Evolutionary conservation across 495 filamentous ascomycete species (phyloP), one percentile per base, ranked within the genome.

Genomic region (Hyaloscypha variabilis): DNA sequence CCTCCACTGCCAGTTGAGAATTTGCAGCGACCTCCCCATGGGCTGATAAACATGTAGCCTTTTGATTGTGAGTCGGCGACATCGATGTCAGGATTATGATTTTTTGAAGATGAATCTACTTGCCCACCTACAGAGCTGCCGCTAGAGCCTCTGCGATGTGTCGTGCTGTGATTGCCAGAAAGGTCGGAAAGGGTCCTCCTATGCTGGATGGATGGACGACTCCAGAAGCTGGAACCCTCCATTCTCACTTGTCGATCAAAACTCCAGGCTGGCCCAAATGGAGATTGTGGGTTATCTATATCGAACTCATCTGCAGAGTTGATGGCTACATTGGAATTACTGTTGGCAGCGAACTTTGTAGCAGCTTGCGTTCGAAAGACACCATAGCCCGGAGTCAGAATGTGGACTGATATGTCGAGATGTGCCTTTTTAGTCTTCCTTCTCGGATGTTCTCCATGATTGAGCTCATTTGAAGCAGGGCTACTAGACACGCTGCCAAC

Each of bases 21-120:
- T 59, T 93, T 90, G 77, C 93, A 97, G 28, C 80, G 82, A 21
- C 92, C 91, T 60, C 91, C 83, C 93, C 93, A 97, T 0, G 93
- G 93, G n/a, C 88, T 92, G 46, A 81, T 72, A 74, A 97, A 96
- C 14, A 85, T 76, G 75, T 88, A 91, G 0, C 71, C 68, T 42
- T 69, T 73, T 14, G 63, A 1, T 24, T 55, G 24, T 24, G 56
- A 62, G 14, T 59, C 49, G 36, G 8, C 46, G 26, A 50, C 23
- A 14, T 28, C 57, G 6, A 42, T 4, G 5, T 34, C 34, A 8
- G 21, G 13, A 31, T 59, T 10, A 6, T 25, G 19, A 46, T 4
- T 23, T 3, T 42, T 3, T 5, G 11, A 11, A 21, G 57, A 23
- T 17, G 11, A 3, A 19, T 46, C 34, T 13, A 8, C n/a, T 24